A percentile compares a stretch with the other conserved stretches of the same genome.
These are phyloP conservation scores for Pythium biforme DNA, from an alignment of 352 stramenopile species.

Conservation along the genomic window DNA sequence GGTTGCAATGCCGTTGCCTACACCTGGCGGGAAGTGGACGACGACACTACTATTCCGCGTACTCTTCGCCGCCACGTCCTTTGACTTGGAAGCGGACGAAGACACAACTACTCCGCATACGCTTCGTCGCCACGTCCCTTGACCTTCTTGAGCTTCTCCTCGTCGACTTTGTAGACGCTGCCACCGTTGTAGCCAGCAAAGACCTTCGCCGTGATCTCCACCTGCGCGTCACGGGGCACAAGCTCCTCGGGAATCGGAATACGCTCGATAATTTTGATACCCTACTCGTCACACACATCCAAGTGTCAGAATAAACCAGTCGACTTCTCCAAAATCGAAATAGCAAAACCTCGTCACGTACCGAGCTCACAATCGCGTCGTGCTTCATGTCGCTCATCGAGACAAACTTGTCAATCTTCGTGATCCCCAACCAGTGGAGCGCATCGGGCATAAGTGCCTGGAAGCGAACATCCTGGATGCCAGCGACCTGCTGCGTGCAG, in stretches of 20 bases:
- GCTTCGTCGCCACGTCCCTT: conserved; percentile 85
- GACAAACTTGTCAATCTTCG: conserved; percentile 93
- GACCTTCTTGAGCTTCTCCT: conserved; percentile 91
- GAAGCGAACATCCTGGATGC: conserved; percentile 97
- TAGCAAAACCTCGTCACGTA: conserved; percentile 29
- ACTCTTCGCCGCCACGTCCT: conserved; percentile 80
- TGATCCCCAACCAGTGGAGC: conserved; percentile 98
- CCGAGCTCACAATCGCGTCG: conserved; percentile 97
- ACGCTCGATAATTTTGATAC: conserved; percentile 98
- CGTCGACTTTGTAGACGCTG: conserved; percentile 92
- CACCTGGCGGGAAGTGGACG: too few species aligned
- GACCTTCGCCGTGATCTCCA: conserved; percentile 99
- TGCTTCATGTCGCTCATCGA: conserved; percentile 99
- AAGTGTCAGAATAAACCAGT: background rate
- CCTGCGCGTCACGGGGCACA: conserved; percentile 96
- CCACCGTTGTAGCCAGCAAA: conserved; percentile 87
- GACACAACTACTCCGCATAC: conserved; percentile 32
- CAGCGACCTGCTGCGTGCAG: conserved; percentile 97
- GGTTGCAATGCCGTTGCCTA: background rate
- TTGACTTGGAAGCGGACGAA: conserved; percentile 39
- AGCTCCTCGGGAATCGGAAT: conserved; percentile 98
- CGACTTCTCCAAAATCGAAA: background rate
- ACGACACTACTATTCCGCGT: conserved; percentile 24
- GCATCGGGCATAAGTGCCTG: conserved; percentile 99
- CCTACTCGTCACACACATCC: conserved; percentile 32